Conservation (phyloP, 2,329 filamentous ascomycete species). For the Hypoxylon sp. region DNA sequence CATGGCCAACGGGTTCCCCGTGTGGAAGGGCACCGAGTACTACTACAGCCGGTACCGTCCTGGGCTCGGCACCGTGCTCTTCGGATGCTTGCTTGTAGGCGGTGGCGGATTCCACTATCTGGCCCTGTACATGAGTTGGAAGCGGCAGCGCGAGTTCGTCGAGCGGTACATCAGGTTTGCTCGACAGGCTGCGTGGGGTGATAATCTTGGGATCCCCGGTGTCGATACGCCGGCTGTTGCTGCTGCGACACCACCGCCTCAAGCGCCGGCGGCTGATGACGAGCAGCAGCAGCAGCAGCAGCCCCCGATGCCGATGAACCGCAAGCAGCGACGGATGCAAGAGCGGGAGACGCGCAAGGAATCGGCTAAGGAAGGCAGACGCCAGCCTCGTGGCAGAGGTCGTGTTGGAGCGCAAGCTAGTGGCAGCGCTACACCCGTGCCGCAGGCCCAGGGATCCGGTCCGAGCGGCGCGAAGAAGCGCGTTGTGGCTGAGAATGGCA, state of each 20-base stretch:
- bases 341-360: slow-evolving; percentile 86
- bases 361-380: slow-evolving; percentile 69
- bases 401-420: slow-evolving; percentile 58
- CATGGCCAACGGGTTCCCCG: slow-evolving; percentile 90
- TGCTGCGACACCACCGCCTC: slow-evolving; percentile 61
- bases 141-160: slow-evolving; percentile 91
- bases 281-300: slow-evolving; percentile 64
- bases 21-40: slow-evolving; percentile 97
- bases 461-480: slow-evolving; percentile 86
- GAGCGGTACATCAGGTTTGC: slow-evolving; percentile 93
- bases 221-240: slow-evolving; percentile 63
- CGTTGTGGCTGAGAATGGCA: slow-evolving; percentile 94
- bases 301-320: slow-evolving; percentile 76
- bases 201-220: slow-evolving; percentile 80
- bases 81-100: slow-evolving; percentile 84
- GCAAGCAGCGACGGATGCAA: slow-evolving; percentile 89
- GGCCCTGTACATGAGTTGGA: slow-evolving; percentile 87
- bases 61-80: slow-evolving; percentile 85
- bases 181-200: slow-evolving; percentile 89
- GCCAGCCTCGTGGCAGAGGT: slow-evolving; percentile 57
- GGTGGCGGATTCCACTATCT: slow-evolving; percentile 92
- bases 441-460: slow-evolving; percentile 65
- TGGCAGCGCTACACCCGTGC: slow-evolving; percentile 69
- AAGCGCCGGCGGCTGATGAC: slow-evolving; percentile 63
- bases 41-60: slow-evolving; percentile 97